Percentiles rank a stretch among this genome's conserved stretches.
These are phyloP conservation scores for Globisporangium radiosum DNA, from an alignment of 352 stramenopile species.

Conservation along the genomic window DNA sequence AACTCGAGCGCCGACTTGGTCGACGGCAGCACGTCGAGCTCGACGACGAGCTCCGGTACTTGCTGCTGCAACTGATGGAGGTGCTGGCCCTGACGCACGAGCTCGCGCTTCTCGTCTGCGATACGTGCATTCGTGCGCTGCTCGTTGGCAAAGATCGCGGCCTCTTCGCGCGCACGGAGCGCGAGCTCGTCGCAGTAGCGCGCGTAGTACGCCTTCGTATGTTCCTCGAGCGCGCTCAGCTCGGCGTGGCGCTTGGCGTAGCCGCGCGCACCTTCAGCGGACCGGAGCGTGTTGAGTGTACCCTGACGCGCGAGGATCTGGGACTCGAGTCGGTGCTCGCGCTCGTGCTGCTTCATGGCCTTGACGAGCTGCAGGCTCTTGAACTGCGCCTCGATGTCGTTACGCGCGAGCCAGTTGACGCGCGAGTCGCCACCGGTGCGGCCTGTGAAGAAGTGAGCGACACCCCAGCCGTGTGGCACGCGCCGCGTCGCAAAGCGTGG, in stretches of 20 bases:
- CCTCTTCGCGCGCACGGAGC: constrained; percentile 40
- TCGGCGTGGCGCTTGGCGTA: constrained; percentile 63
- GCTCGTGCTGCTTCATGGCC: constrained; percentile 60
- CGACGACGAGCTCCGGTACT: constrained; percentile 45
- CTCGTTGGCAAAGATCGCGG: constrained; percentile 44
- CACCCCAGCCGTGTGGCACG: constrained; percentile 71
- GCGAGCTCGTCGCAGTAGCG: constrained; percentile 36
- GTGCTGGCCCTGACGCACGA: constrained; percentile 28
- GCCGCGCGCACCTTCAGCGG: constrained; percentile 62
- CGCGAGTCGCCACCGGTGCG: constrained; percentile 17
- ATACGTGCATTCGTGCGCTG: constrained; percentile 30
- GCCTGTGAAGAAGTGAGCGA: constrained; percentile 65
- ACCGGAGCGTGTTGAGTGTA: constrained; percentile 49
- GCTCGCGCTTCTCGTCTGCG: constrained; percentile 30
- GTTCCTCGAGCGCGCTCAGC: constrained; percentile 55
- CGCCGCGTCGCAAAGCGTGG: constrained; percentile 15
- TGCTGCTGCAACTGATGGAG: constrained; percentile 63
- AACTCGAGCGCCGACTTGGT: constrained; percentile 67
- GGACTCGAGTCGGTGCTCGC: constrained; percentile 49
- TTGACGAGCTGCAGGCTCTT: constrained; percentile 65
- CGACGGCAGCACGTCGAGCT: constrained; percentile 36
- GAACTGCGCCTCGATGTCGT: constrained; percentile 67
- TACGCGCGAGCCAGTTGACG: constrained; percentile 53
- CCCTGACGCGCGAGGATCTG: constrained; percentile 64
- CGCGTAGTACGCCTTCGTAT: constrained; percentile 37